Conservation (phyloP, 345 rosid genomes). For the Lepidium didymum region DNA sequence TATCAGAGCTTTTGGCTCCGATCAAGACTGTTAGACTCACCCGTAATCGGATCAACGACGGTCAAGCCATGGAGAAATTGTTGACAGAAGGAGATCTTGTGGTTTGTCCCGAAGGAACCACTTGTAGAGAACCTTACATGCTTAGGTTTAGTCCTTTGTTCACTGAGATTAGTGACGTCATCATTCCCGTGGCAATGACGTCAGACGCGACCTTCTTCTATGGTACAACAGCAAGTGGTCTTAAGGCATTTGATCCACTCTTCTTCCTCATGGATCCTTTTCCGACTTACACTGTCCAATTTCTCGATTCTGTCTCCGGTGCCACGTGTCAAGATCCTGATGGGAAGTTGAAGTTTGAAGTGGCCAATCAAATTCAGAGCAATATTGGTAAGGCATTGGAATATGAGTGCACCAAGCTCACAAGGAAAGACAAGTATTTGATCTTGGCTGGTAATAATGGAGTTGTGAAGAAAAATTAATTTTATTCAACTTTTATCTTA, state of each 20-base stretch:
- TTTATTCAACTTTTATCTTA: neutral
- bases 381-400: conserved; percentile 49
- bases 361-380: conserved; percentile 57
- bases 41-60: conserved; percentile 48
- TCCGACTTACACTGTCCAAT: conserved; percentile 34
- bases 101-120: conserved; percentile 85
- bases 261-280: conserved; percentile 63
- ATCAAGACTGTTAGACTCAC: conserved; percentile 55
- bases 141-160: conserved; percentile 75
- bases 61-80: conserved; percentile 35
- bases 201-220: conserved; percentile 45
- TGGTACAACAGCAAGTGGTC: conserved; percentile 71
- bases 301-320: conserved; percentile 42
- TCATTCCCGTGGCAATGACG: conserved; percentile 60
- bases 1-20: conserved; percentile 61
- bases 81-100: conserved; percentile 54
- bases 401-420: conserved; percentile 57
- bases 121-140: conserved; percentile 71
- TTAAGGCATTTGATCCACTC: conserved; percentile 63
- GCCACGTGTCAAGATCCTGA: conserved; percentile 17
- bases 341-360: conserved; percentile 38
- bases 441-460: conserved; percentile 81
- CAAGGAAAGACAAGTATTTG: conserved; percentile 68
- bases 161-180: conserved; percentile 45
- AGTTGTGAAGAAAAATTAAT: conserved; percentile 17